Percentiles rank a stretch among this genome's conserved stretches.
phyloP scores from a whole-genome alignment of 176 grass and related monocot species.

The Tillandsia fasciculata region DNA sequence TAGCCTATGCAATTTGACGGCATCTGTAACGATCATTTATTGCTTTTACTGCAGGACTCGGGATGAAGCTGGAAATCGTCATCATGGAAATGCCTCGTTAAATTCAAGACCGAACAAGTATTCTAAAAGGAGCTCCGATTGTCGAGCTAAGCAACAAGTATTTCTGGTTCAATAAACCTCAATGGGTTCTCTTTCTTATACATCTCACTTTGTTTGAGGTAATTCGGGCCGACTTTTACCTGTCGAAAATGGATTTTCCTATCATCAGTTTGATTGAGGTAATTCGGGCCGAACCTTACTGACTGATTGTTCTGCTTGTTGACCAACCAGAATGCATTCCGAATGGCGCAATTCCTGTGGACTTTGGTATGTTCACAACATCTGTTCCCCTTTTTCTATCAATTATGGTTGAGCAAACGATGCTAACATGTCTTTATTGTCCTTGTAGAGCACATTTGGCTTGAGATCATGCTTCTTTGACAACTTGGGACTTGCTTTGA shows the following conservation, averaged over 20 bases:
- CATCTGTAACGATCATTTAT: neutral
- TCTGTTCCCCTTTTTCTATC: neutral
- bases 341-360: constrained; percentile 86
- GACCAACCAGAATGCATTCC: constrained; percentile 65
- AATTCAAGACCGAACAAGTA: constrained; percentile 44
- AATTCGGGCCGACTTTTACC: constrained; percentile 1
- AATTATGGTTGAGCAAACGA: neutral
- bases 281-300: neutral
- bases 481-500: constrained; percentile 23
- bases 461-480: constrained; percentile 46
- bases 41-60: constrained; percentile 21
- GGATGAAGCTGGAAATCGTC: constrained; percentile 68
- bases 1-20: neutral
- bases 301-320: no score
- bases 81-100: constrained; percentile 88
- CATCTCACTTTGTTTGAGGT: constrained; percentile 74
- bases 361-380: constrained; percentile 33
- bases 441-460: constrained; percentile 37
- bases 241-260: neutral
- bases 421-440: neutral
- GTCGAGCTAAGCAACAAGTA: constrained; percentile 66
- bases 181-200: constrained; percentile 76
- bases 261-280: constrained; percentile 69
- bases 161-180: constrained; percentile 76
- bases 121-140: constrained; percentile 63